A percentile compares a stretch with the other conserved stretches of the same genome.
These are phyloP conservation scores for Aspergillus uvarum DNA, from an alignment of 2,329 filamentous ascomycete species.

Conservation along the genomic window DNA sequence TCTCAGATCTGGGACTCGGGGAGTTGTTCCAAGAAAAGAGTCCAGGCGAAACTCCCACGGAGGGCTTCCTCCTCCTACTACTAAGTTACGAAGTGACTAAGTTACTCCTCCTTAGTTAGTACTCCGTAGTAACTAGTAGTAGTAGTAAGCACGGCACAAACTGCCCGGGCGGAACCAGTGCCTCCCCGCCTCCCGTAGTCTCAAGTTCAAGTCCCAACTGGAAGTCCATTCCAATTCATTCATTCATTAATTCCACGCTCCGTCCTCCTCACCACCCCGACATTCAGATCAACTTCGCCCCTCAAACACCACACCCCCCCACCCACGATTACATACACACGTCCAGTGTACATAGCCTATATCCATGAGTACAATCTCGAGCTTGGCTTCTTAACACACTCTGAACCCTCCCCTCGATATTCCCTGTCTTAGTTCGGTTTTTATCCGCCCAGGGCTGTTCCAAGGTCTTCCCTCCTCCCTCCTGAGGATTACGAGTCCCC, in stretches of 20 bases:
- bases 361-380: slow-evolving; percentile 33
- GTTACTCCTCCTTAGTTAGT: background rate
- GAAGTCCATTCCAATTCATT: slow-evolving; percentile 24
- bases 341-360: slow-evolving; percentile 6
- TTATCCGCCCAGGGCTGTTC: slow-evolving; percentile 20
- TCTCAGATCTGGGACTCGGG: background rate
- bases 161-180: slow-evolving; percentile 24
- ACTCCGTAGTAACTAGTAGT: background rate
- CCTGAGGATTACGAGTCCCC: slow-evolving; percentile 23
- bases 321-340: background rate
- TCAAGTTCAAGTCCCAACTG: background rate
- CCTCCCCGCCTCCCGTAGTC: slow-evolving; percentile 38
- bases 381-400: slow-evolving; percentile 28
- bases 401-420: slow-evolving; percentile 7
- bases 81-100: too few relatives aligned
- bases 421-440: slow-evolving; percentile 13
- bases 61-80: too few relatives aligned
- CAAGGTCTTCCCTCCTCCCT: slow-evolving; percentile 19
- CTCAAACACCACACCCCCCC: background rate
- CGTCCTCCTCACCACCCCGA: slow-evolving; percentile 16
- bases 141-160: slow-evolving; percentile 6
- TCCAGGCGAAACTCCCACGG: slow-evolving; percentile 1
- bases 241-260: slow-evolving; percentile 22
- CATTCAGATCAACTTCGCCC: background rate
- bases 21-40: background rate